Base-by-base conservation (phyloP, 1,139 yeast species). In the Saccharomycopsis hybrid region DNA sequence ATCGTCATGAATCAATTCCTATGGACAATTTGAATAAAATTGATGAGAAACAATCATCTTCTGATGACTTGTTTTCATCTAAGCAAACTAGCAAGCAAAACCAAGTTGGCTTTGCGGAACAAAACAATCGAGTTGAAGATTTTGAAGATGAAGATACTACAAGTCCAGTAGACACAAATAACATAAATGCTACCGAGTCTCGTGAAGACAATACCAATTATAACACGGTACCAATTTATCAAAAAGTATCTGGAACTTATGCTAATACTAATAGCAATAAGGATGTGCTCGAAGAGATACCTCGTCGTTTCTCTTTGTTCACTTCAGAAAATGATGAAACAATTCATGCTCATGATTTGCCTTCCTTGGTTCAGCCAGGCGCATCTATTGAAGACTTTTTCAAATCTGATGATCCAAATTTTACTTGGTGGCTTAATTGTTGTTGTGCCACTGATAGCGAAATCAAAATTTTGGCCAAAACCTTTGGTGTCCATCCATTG, bases 401-500 rank as follows among this genome's bases (percentile, higher is more conserved):
- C 64, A 73, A 74, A 48, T 13, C 38, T 4, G 65, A 46, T 3
- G 65, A 65, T 41, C 71, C 71, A 37, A 62, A 65, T 43, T 65
- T 71, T 36, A 67, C 81, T 0, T 82, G 88, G 89, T 85, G 94
- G 94, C 64, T 85, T 41, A 90, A 85, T 62, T 83, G 85, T 58
- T 67, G 73, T 43, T 78, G 84, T 58, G 85, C 87, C 9, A 80
- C 85, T 0, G 86, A 80, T 59, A 75, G 78, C 28, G 87, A 81
- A 64, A 78, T 81, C 82, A 77, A 78, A 59, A 76, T 77, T 0
- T 62, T 92, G n/a, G 81, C 95, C 29, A 89, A 89, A 60, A 82
- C 97, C 0, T 92, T 92, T 67, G 95, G 95, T 0, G 87, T 90
- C 53, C 98, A 90, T 65, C 97, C 97, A 0, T 75, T 90, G 60